phyloP scores from a whole-genome alignment of 75 land plant genomes.

The Ceratopteris richardii region DNA sequence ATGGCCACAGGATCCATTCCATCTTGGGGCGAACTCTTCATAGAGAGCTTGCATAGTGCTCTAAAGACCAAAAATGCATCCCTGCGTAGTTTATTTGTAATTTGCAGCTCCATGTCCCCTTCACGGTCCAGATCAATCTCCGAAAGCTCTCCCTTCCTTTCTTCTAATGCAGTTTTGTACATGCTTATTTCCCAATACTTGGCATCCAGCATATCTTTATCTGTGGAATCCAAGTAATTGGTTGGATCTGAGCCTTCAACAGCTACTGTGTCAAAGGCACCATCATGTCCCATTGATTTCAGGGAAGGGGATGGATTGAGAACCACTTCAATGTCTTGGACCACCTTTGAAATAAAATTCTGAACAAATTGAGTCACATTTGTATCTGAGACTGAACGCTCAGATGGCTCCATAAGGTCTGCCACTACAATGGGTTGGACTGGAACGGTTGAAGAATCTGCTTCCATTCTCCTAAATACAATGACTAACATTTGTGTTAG shows the following conservation, averaged over 20 bases:
- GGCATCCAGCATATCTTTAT: conserved; percentile 97
- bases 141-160: conserved; percentile 77
- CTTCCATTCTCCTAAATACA: conserved; percentile 97
- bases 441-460: conserved; percentile 89
- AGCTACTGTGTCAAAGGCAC: conserved; percentile 86
- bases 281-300: conserved; percentile 53
- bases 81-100: conserved; percentile 85
- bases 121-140: conserved; percentile 75
- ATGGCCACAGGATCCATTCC: conserved; percentile 74
- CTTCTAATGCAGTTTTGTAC: conserved; percentile 97
- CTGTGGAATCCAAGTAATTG: conserved; percentile 86
- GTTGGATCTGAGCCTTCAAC: conserved; percentile 70
- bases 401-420: conserved; percentile 85
- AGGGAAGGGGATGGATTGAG: conserved; percentile 60
- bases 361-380: conserved; percentile 73
- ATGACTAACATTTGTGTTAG: conserved; percentile 97
- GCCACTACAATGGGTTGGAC: conserved; percentile 95
- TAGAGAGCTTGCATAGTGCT: conserved; percentile 93
- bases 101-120: conserved; percentile 91
- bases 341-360: conserved; percentile 85
- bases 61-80: conserved; percentile 96
- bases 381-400: conserved; percentile 40
- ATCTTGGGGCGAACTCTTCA: conserved; percentile 94
- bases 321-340: conserved; percentile 89
- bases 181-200: conserved; percentile 99